These are phyloP conservation scores for Ogataea siamensis DNA, from an alignment of 805 yeast genomes.

Conservation along the genomic window DNA sequence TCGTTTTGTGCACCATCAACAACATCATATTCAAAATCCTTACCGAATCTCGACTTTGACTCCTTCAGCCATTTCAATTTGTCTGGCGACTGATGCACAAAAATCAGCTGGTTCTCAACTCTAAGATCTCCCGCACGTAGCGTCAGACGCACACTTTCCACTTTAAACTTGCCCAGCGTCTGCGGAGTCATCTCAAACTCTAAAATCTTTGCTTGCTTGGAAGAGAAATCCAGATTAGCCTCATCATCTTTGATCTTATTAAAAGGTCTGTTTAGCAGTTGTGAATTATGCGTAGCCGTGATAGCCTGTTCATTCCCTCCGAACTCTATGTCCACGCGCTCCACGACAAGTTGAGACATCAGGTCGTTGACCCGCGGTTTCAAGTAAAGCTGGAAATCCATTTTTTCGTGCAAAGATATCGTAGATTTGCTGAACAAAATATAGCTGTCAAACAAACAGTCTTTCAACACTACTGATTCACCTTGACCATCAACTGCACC, in stretches of 20 bases:
- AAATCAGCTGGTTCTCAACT: slow-evolving; percentile 18
- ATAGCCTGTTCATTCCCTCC: slow-evolving; percentile 17
- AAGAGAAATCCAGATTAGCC: slow-evolving; percentile 19
- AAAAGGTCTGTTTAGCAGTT: slow-evolving; percentile 4
- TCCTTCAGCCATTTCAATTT: slow-evolving; percentile 19
- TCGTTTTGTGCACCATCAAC: slow-evolving; percentile 15
- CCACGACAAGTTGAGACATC: slow-evolving; percentile 17
- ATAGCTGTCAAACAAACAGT: slow-evolving; percentile 19
- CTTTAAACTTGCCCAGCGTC: slow-evolving; percentile 26
- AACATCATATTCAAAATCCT: slow-evolving; percentile 17
- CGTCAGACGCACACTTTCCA: slow-evolving; percentile 20
- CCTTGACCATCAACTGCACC: slow-evolving; percentile 9
- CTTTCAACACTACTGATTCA: slow-evolving; percentile 17
- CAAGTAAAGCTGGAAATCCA: slow-evolving; percentile 34
- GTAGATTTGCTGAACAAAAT: slow-evolving; percentile 19
- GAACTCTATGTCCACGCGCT: slow-evolving; percentile 23
- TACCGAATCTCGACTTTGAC: slow-evolving; percentile 14
- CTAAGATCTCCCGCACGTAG: slow-evolving; percentile 13
- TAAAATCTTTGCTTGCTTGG: slow-evolving; percentile 16
- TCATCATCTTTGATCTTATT: slow-evolving; percentile 6
- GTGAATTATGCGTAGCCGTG: too few species aligned
- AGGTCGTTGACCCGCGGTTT: slow-evolving; percentile 28
- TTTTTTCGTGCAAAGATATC: slow-evolving; percentile 22
- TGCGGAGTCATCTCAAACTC: slow-evolving; percentile 23
- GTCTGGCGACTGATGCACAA: slow-evolving; percentile 1